phyloP scores from a whole-genome alignment of 2,329 filamentous ascomycete species.

The Dichotomopilus funicola region DNA sequence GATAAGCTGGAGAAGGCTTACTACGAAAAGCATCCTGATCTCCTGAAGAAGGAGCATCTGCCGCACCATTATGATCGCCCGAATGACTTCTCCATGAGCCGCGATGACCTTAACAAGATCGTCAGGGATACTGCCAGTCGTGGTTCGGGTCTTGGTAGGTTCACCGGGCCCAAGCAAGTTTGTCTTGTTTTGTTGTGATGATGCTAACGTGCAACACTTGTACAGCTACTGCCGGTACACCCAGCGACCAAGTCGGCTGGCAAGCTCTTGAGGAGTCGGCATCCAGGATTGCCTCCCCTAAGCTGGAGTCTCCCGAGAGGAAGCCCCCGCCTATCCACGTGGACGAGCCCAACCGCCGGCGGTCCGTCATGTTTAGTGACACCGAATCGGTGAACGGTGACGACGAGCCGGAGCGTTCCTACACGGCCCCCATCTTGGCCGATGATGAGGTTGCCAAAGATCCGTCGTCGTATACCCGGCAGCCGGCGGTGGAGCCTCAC shows the following conservation, averaged over 20 bases:
- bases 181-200: not conserved
- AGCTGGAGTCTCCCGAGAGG: slow-evolving; percentile 41
- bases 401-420: slow-evolving; percentile 53
- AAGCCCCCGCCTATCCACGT: slow-evolving; percentile 61
- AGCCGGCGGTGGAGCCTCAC: slow-evolving; percentile 75
- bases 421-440: slow-evolving; percentile 76
- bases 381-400: slow-evolving; percentile 39
- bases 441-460: slow-evolving; percentile 79
- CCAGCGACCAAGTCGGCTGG: slow-evolving; percentile 86
- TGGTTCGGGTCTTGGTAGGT: slow-evolving; percentile 46
- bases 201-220: not conserved
- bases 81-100: slow-evolving; percentile 77
- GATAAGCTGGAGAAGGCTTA: slow-evolving; percentile 88
- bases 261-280: slow-evolving; percentile 79
- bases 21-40: slow-evolving; percentile 86
- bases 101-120: slow-evolving; percentile 83
- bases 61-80: slow-evolving; percentile 49
- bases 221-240: slow-evolving; percentile 52
- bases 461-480: slow-evolving; percentile 58
- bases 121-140: slow-evolving; percentile 63
- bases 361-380: slow-evolving; percentile 39
- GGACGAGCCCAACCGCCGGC: slow-evolving; percentile 53
- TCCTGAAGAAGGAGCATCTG: slow-evolving; percentile 65
- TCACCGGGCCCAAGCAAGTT: not conserved
- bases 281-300: slow-evolving; percentile 67